Base-by-base conservation (phyloP, 192 early-diverging fungal genomes). In the Martensiomyces pterosporus region DNA sequence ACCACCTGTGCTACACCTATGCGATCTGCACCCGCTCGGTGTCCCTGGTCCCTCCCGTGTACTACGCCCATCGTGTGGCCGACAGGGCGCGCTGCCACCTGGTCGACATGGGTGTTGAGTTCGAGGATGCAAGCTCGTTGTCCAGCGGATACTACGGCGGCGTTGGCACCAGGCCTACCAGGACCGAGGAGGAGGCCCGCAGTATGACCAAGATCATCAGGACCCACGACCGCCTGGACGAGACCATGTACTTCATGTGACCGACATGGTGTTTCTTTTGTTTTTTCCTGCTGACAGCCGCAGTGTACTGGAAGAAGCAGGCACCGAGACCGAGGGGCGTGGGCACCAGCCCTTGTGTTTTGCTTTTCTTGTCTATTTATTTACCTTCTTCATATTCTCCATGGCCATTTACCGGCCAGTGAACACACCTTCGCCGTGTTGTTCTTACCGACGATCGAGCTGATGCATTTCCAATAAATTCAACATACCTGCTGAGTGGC, bases 41-140 rank as follows among this genome's bases (percentile, higher is more conserved):
- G 2, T 88, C 87, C 1, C 83, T 97, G 5, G 81, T 84, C 0
- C 91, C 93, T 5, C 90, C 94, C 0, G 91, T 85, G 8, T 98
- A 96, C 78, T 94, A 96, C 55, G 92, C 93, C 9, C 87, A 96
- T 63, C 60, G 94, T n/a, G 85, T 93, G 3, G 88, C 89, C 9
- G 83, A 82, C 16, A 79, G 91, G 14, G 91, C 90, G 1, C 82
- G 90, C 40, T 93, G 87, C 80, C 93, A 94, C 35, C 24, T 72
- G 39, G 57, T 60, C 16, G 53, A 64, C 24, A 60, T 72, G 60
- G 68, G 61, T 34, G 35, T 29, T 5, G 49, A 42, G 17, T 72
- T 72, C 38, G 68, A 72, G 26, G 68, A 64, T 15, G 61, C 67
- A 0, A 57, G 39, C 27, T 58, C 68, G n/a, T 34, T 47, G 16